Percentiles rank a stretch among this genome's conserved stretches.
These are phyloP conservation scores for Claviceps purpurea DNA, from an alignment of 2,329 filamentous ascomycete genomes.

Conservation along the genomic window DNA sequence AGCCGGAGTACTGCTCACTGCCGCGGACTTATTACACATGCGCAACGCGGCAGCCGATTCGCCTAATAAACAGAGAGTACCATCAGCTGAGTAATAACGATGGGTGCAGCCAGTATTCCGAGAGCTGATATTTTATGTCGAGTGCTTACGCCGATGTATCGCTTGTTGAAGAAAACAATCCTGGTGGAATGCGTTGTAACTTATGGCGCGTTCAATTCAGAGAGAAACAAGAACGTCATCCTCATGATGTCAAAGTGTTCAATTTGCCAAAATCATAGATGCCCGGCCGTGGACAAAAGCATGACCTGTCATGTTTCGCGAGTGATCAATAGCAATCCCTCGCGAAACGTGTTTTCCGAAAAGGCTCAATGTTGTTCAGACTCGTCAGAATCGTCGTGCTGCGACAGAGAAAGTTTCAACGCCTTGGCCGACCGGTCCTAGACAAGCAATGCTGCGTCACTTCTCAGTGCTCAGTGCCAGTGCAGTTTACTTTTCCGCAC, in stretches of 20 bases:
- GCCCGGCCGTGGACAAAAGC: neutral
- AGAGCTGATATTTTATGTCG: neutral
- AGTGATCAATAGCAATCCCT: neutral
- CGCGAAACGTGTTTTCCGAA: neutral
- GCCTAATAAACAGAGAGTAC: too few relatives aligned
- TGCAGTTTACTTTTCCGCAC: too few relatives aligned
- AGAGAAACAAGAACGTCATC: too few relatives aligned
- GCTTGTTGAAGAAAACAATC: neutral
- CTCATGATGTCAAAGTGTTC: too few relatives aligned
- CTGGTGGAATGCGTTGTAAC: neutral
- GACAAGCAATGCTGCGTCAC: neutral
- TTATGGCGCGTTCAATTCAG: neutral
- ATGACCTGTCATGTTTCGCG: neutral
- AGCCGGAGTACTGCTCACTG: too few relatives aligned
- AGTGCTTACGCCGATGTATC: neutral
- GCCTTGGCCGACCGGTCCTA: neutral
- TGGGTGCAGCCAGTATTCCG: neutral
- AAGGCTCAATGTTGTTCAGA: neutral
- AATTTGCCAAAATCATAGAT: neutral
- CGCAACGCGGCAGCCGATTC: too few relatives aligned
- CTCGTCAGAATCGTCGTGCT: neutral
- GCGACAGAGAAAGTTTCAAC: neutral
- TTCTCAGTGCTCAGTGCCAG: too few relatives aligned
- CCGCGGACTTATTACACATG: neutral
- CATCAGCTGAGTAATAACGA: neutral